Evolutionary conservation across 2,329 filamentous ascomycete species (phyloP), one percentile per base, ranked within the genome.

Genomic region (Colletotrichum filicis): DNA sequence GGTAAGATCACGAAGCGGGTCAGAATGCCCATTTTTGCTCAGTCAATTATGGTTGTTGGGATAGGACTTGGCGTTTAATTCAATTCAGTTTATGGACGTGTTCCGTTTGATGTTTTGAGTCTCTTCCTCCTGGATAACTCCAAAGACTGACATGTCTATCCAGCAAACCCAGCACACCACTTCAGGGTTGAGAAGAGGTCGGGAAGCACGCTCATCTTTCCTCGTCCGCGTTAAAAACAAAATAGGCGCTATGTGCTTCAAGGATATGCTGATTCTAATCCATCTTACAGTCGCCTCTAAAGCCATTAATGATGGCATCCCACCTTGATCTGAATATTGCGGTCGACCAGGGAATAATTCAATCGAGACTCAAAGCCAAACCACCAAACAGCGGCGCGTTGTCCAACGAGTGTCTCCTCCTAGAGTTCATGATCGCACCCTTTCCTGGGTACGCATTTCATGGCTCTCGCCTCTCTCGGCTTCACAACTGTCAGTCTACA

Each of bases 1-100:
- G 71, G 68, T 63, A 74, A 72, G 68, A 67, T 72, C 42, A 60
- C 52, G 59, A 61, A 64, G 70, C 60, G 66, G 60, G 52, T 55
- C 56, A 61, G 55, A 61, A 60, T 58, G 66, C 56, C 28, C 49
- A 55, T 57, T 61, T 60, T 57, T 68, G 42, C 28, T 46, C 63
- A 30, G 37, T 55, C 53, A 28, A 22, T 52, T 9, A 61, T 63
- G 37, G 5, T 26, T 62, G 14, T 5, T 22, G 52, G n/a, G 24
- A 60, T 55, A 64, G 63, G 63, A n/a, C 2, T 55, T 24, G 30
- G 46, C 55, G 57, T 66, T 30, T 42, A 66, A 57, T 42, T 66
- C 22, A 53, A 35, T n/a, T 22, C 3, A n/a, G 42, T 22, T 3
- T 49, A 4, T 22, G 42, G 7, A 49, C 8, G 42, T 49, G 3